These are phyloP conservation scores for Priceomyces medius DNA, from an alignment of 805 yeast genomes.

Conservation along the genomic window DNA sequence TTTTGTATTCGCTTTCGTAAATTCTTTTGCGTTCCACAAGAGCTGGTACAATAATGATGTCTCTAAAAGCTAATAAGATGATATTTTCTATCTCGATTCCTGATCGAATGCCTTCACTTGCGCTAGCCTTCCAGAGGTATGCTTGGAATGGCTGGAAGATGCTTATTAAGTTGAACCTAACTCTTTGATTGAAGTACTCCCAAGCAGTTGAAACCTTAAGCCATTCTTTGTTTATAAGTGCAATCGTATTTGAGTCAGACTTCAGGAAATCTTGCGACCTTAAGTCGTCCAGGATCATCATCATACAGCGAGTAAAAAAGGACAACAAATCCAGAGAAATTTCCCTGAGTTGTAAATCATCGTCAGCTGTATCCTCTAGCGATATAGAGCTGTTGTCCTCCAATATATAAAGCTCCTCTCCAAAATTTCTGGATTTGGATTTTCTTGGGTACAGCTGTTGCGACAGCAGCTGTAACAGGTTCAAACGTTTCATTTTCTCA, in stretches of 20 bases:
- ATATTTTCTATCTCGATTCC: slow-evolving; percentile 27
- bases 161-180: slow-evolving; percentile 22
- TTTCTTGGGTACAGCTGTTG: neutral
- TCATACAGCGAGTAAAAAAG: slow-evolving; percentile 24
- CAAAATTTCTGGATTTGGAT: neutral
- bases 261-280: slow-evolving; percentile 4
- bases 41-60: slow-evolving; percentile 25
- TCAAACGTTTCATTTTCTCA: neutral
- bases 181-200: slow-evolving; percentile 27
- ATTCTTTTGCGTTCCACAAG: slow-evolving; percentile 16
- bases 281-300: slow-evolving; percentile 22
- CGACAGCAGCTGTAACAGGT: neutral
- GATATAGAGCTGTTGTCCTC: slow-evolving; percentile 14
- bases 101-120: slow-evolving; percentile 4
- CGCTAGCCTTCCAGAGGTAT: slow-evolving; percentile 14
- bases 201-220: slow-evolving; percentile 19
- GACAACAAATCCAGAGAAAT: slow-evolving; percentile 26
- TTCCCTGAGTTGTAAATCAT: slow-evolving; percentile 27
- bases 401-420: slow-evolving; percentile 9
- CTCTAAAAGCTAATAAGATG: slow-evolving; percentile 27
- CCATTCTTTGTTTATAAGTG: slow-evolving; percentile 19
- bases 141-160: slow-evolving; percentile 28
- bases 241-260: slow-evolving; percentile 5
- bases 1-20: neutral
- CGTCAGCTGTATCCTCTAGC: slow-evolving; percentile 8